These are phyloP conservation scores for Microsporum ferrugineum DNA, from an alignment of 2,329 filamentous ascomycete genomes.

Conservation along the genomic window DNA sequence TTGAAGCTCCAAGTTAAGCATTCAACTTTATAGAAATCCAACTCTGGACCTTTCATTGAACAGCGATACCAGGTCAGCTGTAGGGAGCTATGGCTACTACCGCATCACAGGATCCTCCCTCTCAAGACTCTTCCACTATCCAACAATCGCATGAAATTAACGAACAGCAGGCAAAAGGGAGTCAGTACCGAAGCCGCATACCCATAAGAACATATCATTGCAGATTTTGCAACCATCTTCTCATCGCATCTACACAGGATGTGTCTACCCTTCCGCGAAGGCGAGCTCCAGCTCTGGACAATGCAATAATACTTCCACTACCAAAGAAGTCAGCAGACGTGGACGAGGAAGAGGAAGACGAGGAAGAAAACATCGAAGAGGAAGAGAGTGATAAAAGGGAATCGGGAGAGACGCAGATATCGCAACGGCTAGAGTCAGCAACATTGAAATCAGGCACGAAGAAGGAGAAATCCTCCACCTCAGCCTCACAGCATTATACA, in stretches of 20 bases:
- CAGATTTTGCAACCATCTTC: constrained; percentile 51
- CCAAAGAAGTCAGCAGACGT: constrained; percentile 17
- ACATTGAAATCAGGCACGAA: constrained; percentile 16
- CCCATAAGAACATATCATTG: constrained; percentile 48
- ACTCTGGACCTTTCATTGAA: not conserved
- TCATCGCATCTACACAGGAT: constrained; percentile 48
- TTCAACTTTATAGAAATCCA: not conserved
- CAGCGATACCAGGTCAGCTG: not conserved
- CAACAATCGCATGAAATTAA: not conserved
- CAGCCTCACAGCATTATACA: constrained; percentile 28
- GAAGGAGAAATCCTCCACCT: constrained; percentile 6
- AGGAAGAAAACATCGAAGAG: constrained; percentile 13
- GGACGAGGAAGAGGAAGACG: constrained; percentile 9
- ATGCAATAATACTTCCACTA: constrained; percentile 48
- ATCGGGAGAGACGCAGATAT: not conserved
- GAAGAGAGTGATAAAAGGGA: constrained; percentile 13
- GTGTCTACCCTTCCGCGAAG: constrained; percentile 45
- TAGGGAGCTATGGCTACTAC: not conserved
- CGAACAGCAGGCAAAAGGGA: not conserved
- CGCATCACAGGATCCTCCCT: not conserved
- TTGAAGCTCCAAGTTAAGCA: too few relatives aligned
- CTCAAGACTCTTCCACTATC: not conserved
- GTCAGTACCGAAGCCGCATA: constrained; percentile 13
- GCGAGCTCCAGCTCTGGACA: constrained; percentile 39
- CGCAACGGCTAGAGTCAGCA: not conserved